Base-by-base conservation (phyloP, 768 basidiomycete genomes). In the Boletus rubroflammeus region DNA sequence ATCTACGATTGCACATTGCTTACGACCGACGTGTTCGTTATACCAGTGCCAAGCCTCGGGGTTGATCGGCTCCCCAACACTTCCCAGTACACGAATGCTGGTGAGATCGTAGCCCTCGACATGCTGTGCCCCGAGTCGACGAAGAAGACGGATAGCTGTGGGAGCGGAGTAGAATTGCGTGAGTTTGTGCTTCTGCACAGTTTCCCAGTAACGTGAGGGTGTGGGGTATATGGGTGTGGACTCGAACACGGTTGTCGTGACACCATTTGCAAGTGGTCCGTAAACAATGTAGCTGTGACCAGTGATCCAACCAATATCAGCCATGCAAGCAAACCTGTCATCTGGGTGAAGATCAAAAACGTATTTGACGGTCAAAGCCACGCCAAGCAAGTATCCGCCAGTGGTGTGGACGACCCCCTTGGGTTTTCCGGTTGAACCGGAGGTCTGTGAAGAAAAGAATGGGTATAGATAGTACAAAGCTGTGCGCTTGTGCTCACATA, bases 41-140 rank as follows among this genome's bases (percentile, higher is more conserved):
- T 95, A 97, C 96, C 96, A 98, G 64, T 95, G 83, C 96, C 97
- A 98, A 11, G 96, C 96, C 71, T 98, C 96, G 26, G 95, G 94
- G 73, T 98, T 98, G 78, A 99, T 98, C 1, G 97, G 97, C 75
- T 99, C 97, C 51, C 96, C 97, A 42, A 98, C 97, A 55, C 80
- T 86, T 23, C 97, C 96, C 36, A 99, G 76, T 7, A 97, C 88
- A 54, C 97, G 85, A 54, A 99, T 72, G 15, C 80, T 81, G 64
- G 79, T 83, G 45, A 99, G 80, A 68, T 97, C 93, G 72, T 93
- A 80, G 10, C 80, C 76, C 66, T 90, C 79, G 52, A 93, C 91
- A 67, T 95, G 91, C 43, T 93, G 85, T 53, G 85, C 81, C 45
- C 96, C 96, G 35, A 96, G 82, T 35, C 87, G 77, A 58, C 89